These are phyloP conservation scores for Omphalotus olearius DNA, from an alignment of 1,284 basidiomycete genomes.

Conservation along the genomic window DNA sequence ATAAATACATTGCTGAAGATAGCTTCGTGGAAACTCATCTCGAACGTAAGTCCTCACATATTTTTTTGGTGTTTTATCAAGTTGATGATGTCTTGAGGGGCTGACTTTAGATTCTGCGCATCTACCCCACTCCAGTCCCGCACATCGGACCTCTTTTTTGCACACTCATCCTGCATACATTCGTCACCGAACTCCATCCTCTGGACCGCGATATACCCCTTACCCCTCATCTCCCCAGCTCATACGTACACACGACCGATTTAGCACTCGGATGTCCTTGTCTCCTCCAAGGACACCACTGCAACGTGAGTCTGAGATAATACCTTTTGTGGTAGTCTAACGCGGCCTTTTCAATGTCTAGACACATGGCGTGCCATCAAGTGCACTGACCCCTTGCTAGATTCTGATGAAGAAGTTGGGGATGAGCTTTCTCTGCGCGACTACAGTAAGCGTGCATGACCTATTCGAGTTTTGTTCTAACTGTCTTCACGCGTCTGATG, in stretches of 20 bases:
- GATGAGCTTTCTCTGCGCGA: constrained; percentile 54
- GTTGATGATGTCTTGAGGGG: too few species aligned
- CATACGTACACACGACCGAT: background rate
- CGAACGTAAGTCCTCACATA: too few species aligned
- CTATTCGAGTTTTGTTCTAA: constrained; percentile 2
- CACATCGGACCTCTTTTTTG: too few species aligned
- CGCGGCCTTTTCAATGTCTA: constrained; percentile 22
- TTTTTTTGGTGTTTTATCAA: too few species aligned
- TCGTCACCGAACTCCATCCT: background rate
- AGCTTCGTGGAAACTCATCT: too few species aligned
- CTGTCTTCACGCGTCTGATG: constrained; percentile 4
- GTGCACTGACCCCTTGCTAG: constrained; percentile 46
- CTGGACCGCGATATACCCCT: constrained; percentile 10
- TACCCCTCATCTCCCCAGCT: constrained; percentile 7
- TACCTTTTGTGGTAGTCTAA: constrained; percentile 6
- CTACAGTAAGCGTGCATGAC: constrained; percentile 38
- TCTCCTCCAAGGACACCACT: constrained; percentile 33
- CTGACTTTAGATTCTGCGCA: too few species aligned
- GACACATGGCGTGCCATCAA: constrained; percentile 56
- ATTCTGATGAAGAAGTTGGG: constrained; percentile 51
- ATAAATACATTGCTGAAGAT: too few species aligned
- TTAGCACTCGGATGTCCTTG: background rate
- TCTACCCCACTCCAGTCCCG: too few species aligned
- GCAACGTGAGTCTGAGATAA: constrained; percentile 42
- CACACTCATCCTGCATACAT: too few species aligned